Base-by-base conservation (phyloP, 2,329 filamentous ascomycete genomes). In the Periconia digitata region DNA sequence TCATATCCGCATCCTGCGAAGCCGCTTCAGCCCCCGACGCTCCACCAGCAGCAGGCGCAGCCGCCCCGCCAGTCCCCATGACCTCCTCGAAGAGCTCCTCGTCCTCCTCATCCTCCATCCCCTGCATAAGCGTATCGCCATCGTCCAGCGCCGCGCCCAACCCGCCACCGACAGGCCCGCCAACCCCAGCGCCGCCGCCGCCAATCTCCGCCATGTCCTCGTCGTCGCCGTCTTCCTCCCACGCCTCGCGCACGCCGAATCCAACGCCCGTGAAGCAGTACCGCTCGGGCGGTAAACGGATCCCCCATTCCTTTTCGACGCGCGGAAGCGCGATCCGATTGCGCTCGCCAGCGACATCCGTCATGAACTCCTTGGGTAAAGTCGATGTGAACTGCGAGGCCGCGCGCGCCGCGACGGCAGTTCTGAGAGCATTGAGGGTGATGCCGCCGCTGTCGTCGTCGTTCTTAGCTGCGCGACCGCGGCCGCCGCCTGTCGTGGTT, bases 361-460 rank as follows among this genome's bases (percentile, higher is more conserved):
- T 74, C 75, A 92, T 78, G 70, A 87, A 91, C 56, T 92, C 89
- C 66, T 92, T 92, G 0, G 83, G 81, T 75, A 63, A 79, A 76
- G 53, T 81, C 72, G 53, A 80, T 75, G 79, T 77, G 72, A 90
- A 91, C 65, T 89, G 85, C 66, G 85, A 87, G 23, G 84, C 80
- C 37, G 89, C 76, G 3, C 87, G 77, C 40, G 81, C 83, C 4
- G 83, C 80, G 47, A 92, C 88, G 20, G 88, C 87, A n/a, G 90
- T 81, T 54, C 86, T 81, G 27, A 92, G 76, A 35, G 86, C 86
- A 60, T 84, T 84, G 24, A 86, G 78, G 40, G 76, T 81, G 40
- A 92, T 81, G 17, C 74, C 75, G 12, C 76, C 70, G 27, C 27
- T 32, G 21, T 81, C 81, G 8, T 63, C 66, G 50, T 60, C n/a